phyloP scores from a whole-genome alignment of 768 basidiomycete species.

The Amanita pallidorosea region DNA sequence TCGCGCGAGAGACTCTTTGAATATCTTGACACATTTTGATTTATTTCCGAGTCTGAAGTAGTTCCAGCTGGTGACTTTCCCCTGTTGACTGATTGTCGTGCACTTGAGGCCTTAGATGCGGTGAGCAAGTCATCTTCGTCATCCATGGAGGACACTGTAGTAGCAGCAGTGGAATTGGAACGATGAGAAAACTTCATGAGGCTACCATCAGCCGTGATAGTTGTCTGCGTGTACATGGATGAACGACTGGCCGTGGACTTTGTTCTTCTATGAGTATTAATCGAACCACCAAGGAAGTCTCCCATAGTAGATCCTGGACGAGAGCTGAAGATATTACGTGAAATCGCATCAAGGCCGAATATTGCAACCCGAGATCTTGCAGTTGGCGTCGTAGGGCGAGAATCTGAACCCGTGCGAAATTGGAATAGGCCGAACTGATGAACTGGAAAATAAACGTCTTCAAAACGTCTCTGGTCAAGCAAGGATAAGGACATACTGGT shows the following conservation, averaged over 20 bases:
- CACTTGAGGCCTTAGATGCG: constrained; percentile 31
- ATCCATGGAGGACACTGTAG: constrained; percentile 50
- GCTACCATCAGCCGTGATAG: constrained; percentile 56
- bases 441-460: constrained; percentile 31
- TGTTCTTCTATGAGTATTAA: constrained; percentile 54
- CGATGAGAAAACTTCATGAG: constrained; percentile 64
- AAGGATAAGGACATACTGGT: constrained; percentile 48
- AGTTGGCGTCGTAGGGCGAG: constrained; percentile 81
- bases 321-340: constrained; percentile 75
- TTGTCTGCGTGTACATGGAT: constrained; percentile 63
- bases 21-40: constrained; percentile 20
- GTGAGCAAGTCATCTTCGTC: constrained; percentile 48
- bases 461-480: not conserved
- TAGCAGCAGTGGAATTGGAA: constrained; percentile 58
- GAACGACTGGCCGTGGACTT: constrained; percentile 66
- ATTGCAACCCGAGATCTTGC: constrained; percentile 73
- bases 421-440: constrained; percentile 87
- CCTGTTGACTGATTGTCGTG: constrained; percentile 33
- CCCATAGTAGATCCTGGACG: constrained; percentile 58
- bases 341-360: constrained; percentile 83
- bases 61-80: constrained; percentile 32
- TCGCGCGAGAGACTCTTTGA: constrained; percentile 25
- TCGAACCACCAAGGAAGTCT: constrained; percentile 69
- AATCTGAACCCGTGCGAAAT: constrained; percentile 63
- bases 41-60: constrained; percentile 33